Base-by-base conservation (phyloP, 164 flowering plant species). In the Sedum album region DNA sequence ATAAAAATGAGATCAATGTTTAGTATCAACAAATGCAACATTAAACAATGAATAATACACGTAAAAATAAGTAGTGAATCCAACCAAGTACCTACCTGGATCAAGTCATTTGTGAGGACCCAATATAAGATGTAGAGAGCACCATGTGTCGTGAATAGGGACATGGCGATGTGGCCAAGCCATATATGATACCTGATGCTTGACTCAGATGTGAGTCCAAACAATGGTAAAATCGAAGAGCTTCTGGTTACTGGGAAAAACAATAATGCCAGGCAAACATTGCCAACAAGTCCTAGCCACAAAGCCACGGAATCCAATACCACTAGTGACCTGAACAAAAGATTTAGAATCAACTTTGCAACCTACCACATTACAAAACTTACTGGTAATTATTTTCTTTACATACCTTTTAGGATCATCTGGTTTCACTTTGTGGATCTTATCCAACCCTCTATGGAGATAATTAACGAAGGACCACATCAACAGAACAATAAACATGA, bases 181-280 rank as follows among this genome's bases (percentile, higher is more conserved):
- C 97, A 90, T 20, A 88, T 87, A 60, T 88, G 97, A 72, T 88
- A 90, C 68, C 86, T 90, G 69, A 90, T 76, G 80, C 88, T 79
- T 0, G 70, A 70, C 71, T 88, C 95, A 0, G 95, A 85, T 1
- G 88, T 85, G 1, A 88, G 77, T 11, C 89, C 97, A 1, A 89
- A 39, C 23, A 86, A 55, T 1, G 89, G 82, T 79, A 92, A 73
- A 66, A 89, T 70, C 10, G 94, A 84, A 15, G 97, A 92, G 2
- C 84, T 89, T 31, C 97, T 74, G 0, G 86, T 67, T 71, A 89
- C 96, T 46, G 97, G 97, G 39, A 81, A 88, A 76, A 92, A 92
- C 31, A 89, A 79, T 67, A 89, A 83, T 1, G 88, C 76, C 1
- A 86, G 70, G 38, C 80, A 71, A 65, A 89, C 74, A 74, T 88